These are phyloP conservation scores for Cordyceps farinosa DNA, from an alignment of 2,329 filamentous ascomycete genomes.

Conservation along the genomic window DNA sequence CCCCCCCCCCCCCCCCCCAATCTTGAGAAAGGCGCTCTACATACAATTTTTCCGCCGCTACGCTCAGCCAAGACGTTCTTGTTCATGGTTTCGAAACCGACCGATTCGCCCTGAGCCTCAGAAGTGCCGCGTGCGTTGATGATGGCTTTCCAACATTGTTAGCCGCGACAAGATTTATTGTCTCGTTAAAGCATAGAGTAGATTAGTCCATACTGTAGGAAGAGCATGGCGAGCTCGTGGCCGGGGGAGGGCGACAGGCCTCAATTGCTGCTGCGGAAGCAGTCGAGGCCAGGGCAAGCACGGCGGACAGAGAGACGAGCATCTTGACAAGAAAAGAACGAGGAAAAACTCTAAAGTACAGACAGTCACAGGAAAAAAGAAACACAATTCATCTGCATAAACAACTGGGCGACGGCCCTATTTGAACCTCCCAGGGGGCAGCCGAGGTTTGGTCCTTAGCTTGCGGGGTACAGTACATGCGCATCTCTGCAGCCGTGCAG, in stretches of 20 bases:
- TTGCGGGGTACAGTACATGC: not conserved
- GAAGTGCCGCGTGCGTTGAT: slow-evolving; percentile 18
- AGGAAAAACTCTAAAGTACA: not conserved
- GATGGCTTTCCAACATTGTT: slow-evolving; percentile 5
- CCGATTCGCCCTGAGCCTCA: slow-evolving; percentile 15
- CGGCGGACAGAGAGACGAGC: not conserved
- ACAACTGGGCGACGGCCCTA: not conserved
- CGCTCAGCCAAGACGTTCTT: not conserved
- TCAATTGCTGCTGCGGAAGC: not conserved
- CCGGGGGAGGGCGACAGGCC: not conserved
- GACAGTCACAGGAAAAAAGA: not conserved
- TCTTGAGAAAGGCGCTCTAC: not conserved
- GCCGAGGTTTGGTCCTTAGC: slow-evolving; percentile 7
- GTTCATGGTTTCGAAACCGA: slow-evolving; percentile 18
- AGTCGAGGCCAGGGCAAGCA: not conserved
- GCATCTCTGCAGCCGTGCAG: not conserved
- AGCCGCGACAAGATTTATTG: not conserved
- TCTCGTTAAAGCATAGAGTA: no score
- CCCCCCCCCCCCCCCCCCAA: no score
- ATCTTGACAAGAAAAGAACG: not conserved
- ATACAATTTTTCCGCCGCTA: slow-evolving; percentile 15
- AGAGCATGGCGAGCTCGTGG: slow-evolving; percentile 1
- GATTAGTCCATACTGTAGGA: slow-evolving; percentile 5
- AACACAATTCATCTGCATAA: not conserved
- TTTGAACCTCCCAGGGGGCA: not conserved